Percentiles rank a stretch among this genome's conserved stretches.
Evolutionary conservation across 116 monocot genomes (phyloP).

Genomic region (Zostera marina): DNA sequence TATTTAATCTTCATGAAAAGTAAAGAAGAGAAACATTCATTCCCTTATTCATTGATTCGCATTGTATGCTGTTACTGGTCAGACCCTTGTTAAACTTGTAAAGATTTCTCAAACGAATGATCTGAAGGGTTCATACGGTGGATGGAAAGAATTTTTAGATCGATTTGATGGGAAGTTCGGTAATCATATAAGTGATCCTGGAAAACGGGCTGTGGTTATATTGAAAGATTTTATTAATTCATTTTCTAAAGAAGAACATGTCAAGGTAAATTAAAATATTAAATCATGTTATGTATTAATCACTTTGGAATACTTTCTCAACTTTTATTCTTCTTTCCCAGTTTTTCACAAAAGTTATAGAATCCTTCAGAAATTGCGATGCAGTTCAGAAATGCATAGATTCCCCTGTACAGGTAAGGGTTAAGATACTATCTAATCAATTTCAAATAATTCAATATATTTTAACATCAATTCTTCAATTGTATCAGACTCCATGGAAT

Average conservation of each 20-base stretch:
- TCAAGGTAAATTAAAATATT: conserved; percentile 6
- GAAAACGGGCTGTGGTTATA: conserved; percentile 2
- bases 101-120: conserved; percentile 8
- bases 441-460: background rate
- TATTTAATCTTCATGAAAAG: too few relatives aligned
- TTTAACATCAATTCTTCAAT: background rate
- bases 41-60: too few relatives aligned
- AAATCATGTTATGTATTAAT: background rate
- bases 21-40: too few relatives aligned
- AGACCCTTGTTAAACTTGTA: conserved; percentile 10
- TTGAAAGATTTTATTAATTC: conserved; percentile 7
- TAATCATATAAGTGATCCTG: conserved; percentile 8
- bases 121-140: conserved; percentile 7
- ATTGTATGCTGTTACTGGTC: background rate
- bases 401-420: conserved; percentile 11
- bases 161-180: conserved; percentile 4
- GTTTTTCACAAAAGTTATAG: conserved; percentile 6
- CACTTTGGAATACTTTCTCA: background rate
- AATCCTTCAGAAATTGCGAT: conserved; percentile 1
- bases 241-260: conserved; percentile 5
- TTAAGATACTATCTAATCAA: background rate
- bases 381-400: conserved; percentile 4
- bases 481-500: too few relatives aligned
- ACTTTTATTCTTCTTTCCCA: background rate
- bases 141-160: conserved; percentile 10